A percentile compares a stretch with the other conserved stretches of the same genome.
These are phyloP conservation scores for Boeremia exigua DNA, from an alignment of 2,329 filamentous ascomycete species.

Conservation along the genomic window DNA sequence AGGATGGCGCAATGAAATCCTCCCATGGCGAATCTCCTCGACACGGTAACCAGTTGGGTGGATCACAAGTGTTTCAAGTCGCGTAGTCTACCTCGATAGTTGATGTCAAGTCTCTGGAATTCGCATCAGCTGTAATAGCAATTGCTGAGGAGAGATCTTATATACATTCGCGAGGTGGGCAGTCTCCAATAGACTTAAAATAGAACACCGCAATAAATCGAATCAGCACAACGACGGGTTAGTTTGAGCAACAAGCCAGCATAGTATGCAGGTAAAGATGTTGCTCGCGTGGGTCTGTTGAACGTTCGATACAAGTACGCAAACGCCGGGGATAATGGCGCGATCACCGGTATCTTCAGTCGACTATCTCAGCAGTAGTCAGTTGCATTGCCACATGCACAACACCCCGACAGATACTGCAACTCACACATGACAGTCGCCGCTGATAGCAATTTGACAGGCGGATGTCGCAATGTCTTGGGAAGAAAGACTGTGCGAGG, in stretches of 20 bases:
- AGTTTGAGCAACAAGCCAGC: too few species aligned
- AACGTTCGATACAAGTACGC: not conserved
- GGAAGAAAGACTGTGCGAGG: too few species aligned
- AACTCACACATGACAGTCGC: not conserved
- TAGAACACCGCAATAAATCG: too few species aligned
- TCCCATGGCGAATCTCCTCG: constrained; percentile 25
- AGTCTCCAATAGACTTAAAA: too few species aligned
- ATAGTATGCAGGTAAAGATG: not conserved
- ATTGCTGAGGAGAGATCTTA: too few species aligned
- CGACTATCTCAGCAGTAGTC: not conserved
- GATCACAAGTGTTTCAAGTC: not conserved
- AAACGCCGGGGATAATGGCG: constrained; percentile 4
- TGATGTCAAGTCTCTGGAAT: not conserved
- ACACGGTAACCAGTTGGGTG: not conserved
- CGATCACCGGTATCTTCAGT: constrained; percentile 6
- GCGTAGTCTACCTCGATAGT: not conserved
- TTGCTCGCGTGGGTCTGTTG: not conserved
- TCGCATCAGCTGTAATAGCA: not conserved
- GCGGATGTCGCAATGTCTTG: constrained; percentile 9
- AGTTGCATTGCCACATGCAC: not conserved
- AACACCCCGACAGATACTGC: not conserved
- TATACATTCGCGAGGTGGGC: too few species aligned
- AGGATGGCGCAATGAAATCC: constrained; percentile 32
- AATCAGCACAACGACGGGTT: too few species aligned
- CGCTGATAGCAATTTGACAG: not conserved